phyloP scores from a whole-genome alignment of 2,329 filamentous ascomycete genomes.

The Penicillium sp. region DNA sequence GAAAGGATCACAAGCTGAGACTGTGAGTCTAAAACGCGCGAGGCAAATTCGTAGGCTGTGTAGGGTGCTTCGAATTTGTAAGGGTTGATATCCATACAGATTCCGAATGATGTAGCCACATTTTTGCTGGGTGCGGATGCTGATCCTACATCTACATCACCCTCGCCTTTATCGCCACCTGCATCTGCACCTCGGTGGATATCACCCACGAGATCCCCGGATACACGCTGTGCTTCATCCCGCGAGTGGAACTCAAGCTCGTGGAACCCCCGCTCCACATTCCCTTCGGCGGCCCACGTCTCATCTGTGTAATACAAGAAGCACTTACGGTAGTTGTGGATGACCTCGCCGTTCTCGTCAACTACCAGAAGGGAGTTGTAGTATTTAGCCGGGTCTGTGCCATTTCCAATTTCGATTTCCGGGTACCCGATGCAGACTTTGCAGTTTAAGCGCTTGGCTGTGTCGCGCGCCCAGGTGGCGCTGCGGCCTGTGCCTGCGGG shows the following conservation, averaged over 20 bases:
- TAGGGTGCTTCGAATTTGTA: slow-evolving; percentile 61
- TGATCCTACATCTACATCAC: slow-evolving; percentile 1
- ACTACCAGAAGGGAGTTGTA: slow-evolving; percentile 63
- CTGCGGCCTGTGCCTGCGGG: slow-evolving; percentile 55
- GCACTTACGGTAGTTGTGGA: slow-evolving; percentile 62
- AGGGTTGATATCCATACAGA: slow-evolving; percentile 61
- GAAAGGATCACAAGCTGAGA: slow-evolving; percentile 57
- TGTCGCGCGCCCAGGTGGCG: slow-evolving; percentile 58
- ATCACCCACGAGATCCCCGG: neutral
- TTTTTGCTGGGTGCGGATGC: slow-evolving; percentile 10
- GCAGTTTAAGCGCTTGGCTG: slow-evolving; percentile 55
- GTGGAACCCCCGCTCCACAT: slow-evolving; percentile 33
- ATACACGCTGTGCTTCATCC: neutral
- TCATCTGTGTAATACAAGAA: slow-evolving; percentile 69
- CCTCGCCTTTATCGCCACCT: neutral
- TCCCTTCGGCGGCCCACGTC: slow-evolving; percentile 60
- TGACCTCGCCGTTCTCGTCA: slow-evolving; percentile 52
- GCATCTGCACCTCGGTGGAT: neutral
- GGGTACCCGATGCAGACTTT: slow-evolving; percentile 66
- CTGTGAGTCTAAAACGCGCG: slow-evolving; percentile 49
- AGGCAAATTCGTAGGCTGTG: slow-evolving; percentile 61
- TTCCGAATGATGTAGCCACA: slow-evolving; percentile 47
- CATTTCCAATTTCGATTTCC: slow-evolving; percentile 41
- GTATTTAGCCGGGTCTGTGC: slow-evolving; percentile 30
- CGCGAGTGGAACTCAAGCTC: slow-evolving; percentile 22